Percentiles rank a stretch among this genome's conserved stretches.
Evolutionary conservation across 163 green algal species (phyloP).

Genomic region (Prototheca cutis): DNA sequence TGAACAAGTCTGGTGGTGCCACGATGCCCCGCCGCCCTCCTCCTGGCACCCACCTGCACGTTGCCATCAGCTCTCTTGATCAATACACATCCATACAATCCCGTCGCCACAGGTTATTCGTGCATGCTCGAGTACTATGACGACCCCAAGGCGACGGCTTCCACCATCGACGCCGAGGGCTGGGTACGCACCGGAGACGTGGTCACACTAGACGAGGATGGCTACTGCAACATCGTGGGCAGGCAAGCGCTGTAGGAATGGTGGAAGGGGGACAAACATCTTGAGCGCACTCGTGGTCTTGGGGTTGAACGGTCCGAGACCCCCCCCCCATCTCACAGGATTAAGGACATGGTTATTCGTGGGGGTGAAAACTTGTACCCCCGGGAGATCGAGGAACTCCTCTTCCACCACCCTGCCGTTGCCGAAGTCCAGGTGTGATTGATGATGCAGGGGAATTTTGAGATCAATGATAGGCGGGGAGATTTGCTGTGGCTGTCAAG

Average conservation of each 20-base stretch:
- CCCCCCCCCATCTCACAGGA: conserved; percentile 2
- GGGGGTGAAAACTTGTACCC: conserved; percentile 30
- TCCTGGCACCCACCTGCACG: not conserved
- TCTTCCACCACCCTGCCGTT: conserved; percentile 12
- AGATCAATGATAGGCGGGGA: too few species aligned
- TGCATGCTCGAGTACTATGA: conserved; percentile 19
- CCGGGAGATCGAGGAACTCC: conserved; percentile 22
- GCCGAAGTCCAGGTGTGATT: conserved; percentile 16
- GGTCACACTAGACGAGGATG: conserved; percentile 11
- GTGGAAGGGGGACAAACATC: too few species aligned
- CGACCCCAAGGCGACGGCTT: conserved; percentile 6
- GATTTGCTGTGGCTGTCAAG: too few species aligned
- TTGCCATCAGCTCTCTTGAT: not conserved
- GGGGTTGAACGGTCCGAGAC: too few species aligned
- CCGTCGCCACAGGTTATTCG: conserved; percentile 16
- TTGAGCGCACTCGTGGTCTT: too few species aligned
- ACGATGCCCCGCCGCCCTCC: too few species aligned
- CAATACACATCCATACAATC: too few species aligned
- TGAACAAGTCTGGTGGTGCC: too few species aligned
- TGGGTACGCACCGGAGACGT: conserved; percentile 28
- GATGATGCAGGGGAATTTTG: too few species aligned
- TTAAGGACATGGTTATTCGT: conserved; percentile 29
- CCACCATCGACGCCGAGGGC: conserved; percentile 2
- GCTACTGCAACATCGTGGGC: conserved; percentile 27
- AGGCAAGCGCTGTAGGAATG: too few species aligned